A percentile compares a stretch with the other conserved stretches of the same genome.
These are phyloP conservation scores for Phytophthora melonis DNA, from an alignment of 352 stramenopile species.

Conservation along the genomic window DNA sequence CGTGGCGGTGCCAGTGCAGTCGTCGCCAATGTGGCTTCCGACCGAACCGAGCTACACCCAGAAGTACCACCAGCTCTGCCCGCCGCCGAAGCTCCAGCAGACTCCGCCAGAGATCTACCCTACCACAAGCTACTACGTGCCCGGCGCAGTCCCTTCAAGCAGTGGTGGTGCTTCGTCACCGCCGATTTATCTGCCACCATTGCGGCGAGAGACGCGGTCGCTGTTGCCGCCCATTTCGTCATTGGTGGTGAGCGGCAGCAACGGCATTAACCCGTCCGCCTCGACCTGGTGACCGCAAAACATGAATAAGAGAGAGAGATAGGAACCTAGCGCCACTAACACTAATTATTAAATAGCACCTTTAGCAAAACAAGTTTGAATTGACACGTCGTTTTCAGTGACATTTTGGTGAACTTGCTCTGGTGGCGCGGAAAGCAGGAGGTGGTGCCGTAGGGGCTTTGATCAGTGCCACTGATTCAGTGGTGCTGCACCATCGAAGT, in stretches of 20 bases:
- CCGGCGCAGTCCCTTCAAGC: constrained; percentile 12
- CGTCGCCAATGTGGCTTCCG: constrained; percentile 22
- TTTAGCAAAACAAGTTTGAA: constrained; percentile 10
- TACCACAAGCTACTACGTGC: constrained; percentile 21
- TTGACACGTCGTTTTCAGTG: constrained; percentile 18
- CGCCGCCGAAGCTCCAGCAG: constrained; percentile 16
- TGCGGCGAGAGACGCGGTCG: constrained; percentile 44
- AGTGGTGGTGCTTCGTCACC: background rate
- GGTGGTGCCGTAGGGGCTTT: constrained; percentile 1
- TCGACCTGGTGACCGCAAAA: background rate
- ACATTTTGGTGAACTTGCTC: background rate
- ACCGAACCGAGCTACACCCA: constrained; percentile 27
- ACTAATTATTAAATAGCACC: constrained; percentile 25
- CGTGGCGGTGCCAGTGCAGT: constrained; percentile 10
- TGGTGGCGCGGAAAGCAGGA: constrained; percentile 8
- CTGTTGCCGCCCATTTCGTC: constrained; percentile 68
- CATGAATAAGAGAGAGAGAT: constrained; percentile 12
- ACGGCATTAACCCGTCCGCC: background rate
- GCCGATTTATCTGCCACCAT: constrained; percentile 41
- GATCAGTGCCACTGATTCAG: constrained; percentile 1
- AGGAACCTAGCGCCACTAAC: constrained; percentile 23
- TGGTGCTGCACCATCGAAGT: background rate
- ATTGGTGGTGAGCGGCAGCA: constrained; percentile 37
- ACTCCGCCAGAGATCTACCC: constrained; percentile 5
- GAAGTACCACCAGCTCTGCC: constrained; percentile 31